These are phyloP conservation scores for Tricholoma matsutake DNA, from an alignment of 768 basidiomycete species.

Conservation along the genomic window DNA sequence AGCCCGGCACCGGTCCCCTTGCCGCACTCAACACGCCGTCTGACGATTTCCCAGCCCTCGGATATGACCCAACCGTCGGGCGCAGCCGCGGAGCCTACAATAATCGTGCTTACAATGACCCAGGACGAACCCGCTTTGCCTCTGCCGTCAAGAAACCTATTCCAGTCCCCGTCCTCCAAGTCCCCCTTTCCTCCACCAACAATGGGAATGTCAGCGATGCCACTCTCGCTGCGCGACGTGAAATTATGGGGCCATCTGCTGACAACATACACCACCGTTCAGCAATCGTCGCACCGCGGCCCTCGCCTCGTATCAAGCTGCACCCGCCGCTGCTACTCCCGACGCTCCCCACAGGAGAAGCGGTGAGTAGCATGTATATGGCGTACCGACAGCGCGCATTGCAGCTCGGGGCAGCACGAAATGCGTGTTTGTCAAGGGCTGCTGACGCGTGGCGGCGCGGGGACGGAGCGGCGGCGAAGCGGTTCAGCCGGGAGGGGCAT, in stretches of 20 bases:
- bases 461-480: constrained; percentile 93
- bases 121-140: constrained; percentile 85
- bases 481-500: constrained; percentile 91
- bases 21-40: constrained; percentile 40
- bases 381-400: constrained; percentile 83
- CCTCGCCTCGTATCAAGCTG: constrained; percentile 83
- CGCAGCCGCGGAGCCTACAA: constrained; percentile 41
- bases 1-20: constrained; percentile 42
- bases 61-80: constrained; percentile 38
- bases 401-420: constrained; percentile 89
- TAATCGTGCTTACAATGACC: constrained; percentile 60
- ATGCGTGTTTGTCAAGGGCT: constrained; percentile 90
- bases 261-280: constrained; percentile 63
- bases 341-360: constrained; percentile 82
- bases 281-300: constrained; percentile 72
- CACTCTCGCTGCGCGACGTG: constrained; percentile 48
- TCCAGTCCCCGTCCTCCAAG: not conserved
- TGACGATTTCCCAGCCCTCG: constrained; percentile 76
- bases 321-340: constrained; percentile 82
- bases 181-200: constrained; percentile 9
- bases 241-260: constrained; percentile 55
- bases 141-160: constrained; percentile 80
- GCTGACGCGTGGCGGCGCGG: constrained; percentile 96
- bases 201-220: constrained; percentile 31
- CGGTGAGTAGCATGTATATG: constrained; percentile 82